Evolutionary conservation across 768 basidiomycete species (phyloP), one percentile per base, ranked within the genome.

Genomic region (Zangia roseola): DNA sequence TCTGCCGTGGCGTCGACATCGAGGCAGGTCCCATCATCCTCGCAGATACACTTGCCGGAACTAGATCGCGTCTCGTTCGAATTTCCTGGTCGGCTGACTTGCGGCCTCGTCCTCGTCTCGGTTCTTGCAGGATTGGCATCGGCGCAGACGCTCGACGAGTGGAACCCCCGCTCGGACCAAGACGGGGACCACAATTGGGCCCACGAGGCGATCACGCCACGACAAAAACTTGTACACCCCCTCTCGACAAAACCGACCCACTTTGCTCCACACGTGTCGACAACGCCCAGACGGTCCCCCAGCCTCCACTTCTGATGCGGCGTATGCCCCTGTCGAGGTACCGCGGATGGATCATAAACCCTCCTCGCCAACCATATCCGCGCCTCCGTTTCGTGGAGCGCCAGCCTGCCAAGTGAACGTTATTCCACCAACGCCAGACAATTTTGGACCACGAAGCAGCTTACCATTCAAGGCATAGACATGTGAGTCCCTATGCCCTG

Each of bases 281-380:
- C 20, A 33, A 43, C n/a, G 16, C 16, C 16, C 39, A 40, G 36
- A 19, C 44, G 31, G 46, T 6, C 5, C 17, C 20, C 45, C 28
- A 33, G 17, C 36, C 20, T 33, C 37, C 16, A 16, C 10, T 23
- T 42, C 31, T 30, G 48, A 17, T 28, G 19, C n/a, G n/a, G 17
- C 14, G 10, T 19, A n/a, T 12, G 13, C 14, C 10, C 23, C 23
- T 10, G 43, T 21, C 43, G 47, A 53, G 23, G n/a, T 34, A 43
- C 39, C 14, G 10, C 53, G 55, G 56, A 34, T 54, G 60, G 63
- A 60, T 52, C 60, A 50, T 48, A 26, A 14, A 4, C 39, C 47
- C 20, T 42, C 40, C 9, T 41, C 20, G 28, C 33, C 43, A 35
- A 9, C 28, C 23, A 20, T 8, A 26, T 36, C 28, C 19, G 14